phyloP scores from a whole-genome alignment of 306 rosid species.

The Fagus sylvatica region DNA sequence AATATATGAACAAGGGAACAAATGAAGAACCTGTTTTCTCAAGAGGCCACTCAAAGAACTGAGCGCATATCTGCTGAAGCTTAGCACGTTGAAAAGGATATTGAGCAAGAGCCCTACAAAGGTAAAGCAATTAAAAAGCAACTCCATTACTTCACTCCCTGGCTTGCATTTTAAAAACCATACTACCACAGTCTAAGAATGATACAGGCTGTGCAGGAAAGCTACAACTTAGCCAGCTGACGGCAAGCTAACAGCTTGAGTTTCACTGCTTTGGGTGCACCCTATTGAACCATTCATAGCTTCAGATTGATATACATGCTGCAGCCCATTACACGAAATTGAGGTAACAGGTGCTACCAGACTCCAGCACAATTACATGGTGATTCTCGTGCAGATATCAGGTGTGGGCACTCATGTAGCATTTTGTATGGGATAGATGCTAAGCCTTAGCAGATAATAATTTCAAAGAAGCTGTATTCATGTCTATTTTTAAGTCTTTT shows the following conservation, averaged over 20 bases:
- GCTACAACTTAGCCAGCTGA: background rate
- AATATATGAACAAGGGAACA: slow-evolving; percentile 17
- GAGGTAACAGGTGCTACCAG: background rate
- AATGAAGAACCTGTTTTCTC: slow-evolving; percentile 66
- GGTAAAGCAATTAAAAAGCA: slow-evolving; percentile 15
- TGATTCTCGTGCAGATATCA: background rate
- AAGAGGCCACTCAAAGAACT: slow-evolving; percentile 62
- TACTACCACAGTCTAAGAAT: background rate
- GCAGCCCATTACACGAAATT: background rate
- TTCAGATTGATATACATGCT: background rate
- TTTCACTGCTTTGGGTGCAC: slow-evolving; percentile 8
- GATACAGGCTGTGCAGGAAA: background rate
- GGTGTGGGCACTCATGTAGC: background rate
- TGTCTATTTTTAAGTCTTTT: background rate
- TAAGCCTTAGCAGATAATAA: background rate
- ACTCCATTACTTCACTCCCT: background rate
- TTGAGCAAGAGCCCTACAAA: slow-evolving; percentile 57
- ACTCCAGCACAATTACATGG: background rate
- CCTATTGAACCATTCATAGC: slow-evolving; percentile 17
- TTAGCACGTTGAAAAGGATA: slow-evolving; percentile 58
- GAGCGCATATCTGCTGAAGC: slow-evolving; percentile 59
- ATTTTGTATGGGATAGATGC: background rate
- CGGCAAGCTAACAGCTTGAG: background rate
- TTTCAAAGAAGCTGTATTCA: background rate
- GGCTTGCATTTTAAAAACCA: background rate